phyloP scores from a whole-genome alignment of 495 filamentous ascomycete genomes.

The Xylaria acuta region DNA sequence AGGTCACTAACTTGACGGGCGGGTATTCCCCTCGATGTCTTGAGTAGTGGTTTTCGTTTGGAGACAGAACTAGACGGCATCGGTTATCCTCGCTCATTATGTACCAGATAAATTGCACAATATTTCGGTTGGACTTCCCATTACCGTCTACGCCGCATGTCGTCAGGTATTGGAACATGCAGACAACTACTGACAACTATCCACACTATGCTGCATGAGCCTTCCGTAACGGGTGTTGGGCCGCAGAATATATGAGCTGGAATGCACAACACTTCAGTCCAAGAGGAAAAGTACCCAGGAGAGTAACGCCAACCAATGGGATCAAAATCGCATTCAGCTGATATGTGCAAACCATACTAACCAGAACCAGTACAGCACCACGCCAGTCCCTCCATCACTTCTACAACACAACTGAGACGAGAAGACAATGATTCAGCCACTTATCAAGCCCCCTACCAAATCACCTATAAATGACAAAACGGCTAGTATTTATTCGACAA shows the following conservation, averaged over 20 bases:
- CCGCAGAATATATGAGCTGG: background rate
- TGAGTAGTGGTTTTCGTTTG: background rate
- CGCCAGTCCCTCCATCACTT: background rate
- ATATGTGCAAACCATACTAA: background rate
- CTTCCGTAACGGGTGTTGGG: background rate
- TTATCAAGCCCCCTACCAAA: too few species aligned
- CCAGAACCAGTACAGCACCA: background rate
- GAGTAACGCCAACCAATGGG: background rate
- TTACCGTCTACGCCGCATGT: background rate
- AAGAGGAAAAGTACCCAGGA: background rate
- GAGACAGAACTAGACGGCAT: background rate
- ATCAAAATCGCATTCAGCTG: background rate
- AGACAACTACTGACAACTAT: background rate
- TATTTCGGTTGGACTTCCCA: background rate
- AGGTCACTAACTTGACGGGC: slow-evolving; percentile 2
- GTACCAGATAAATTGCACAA: background rate
- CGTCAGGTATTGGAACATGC: background rate
- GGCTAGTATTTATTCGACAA: too few species aligned
- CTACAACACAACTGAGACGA: too few species aligned
- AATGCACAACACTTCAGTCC: background rate
- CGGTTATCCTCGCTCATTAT: background rate
- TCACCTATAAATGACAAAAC: too few species aligned
- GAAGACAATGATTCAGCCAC: too few species aligned
- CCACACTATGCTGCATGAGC: background rate
- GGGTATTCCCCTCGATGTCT: background rate